Evolutionary conservation across 192 early-diverging fungal species (phyloP).

Genomic region (Entomortierella lignicola): DNA sequence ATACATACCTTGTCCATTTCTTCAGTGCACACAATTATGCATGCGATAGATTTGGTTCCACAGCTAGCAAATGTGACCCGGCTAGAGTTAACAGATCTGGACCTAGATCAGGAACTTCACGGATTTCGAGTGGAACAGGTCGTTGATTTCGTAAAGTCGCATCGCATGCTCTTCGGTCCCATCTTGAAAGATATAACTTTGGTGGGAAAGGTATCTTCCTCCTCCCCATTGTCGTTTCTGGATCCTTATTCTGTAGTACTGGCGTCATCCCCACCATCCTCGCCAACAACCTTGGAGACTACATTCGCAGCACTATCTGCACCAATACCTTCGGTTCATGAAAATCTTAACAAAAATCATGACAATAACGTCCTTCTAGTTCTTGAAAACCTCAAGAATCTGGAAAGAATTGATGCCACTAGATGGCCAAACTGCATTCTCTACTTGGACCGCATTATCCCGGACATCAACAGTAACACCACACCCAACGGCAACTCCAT

Average conservation of each 20-base stretch:
- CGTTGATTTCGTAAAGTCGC: conserved; percentile 38
- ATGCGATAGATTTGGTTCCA: conserved; percentile 18
- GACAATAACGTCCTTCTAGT: conserved; percentile 1
- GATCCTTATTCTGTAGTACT: neutral
- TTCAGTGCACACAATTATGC: conserved; percentile 11
- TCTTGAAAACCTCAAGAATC: conserved; percentile 14
- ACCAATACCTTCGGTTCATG: neutral
- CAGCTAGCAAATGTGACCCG: conserved; percentile 17
- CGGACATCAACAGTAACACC: neutral
- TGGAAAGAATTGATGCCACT: conserved; percentile 28
- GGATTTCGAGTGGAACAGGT: conserved; percentile 18
- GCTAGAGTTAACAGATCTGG: conserved; percentile 40
- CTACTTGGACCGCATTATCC: conserved; percentile 14
- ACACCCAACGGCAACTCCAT: neutral
- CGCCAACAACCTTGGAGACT: neutral
- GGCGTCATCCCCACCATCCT: neutral
- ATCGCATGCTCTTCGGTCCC: conserved; percentile 39
- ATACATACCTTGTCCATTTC: conserved; percentile 34
- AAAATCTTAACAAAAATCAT: neutral
- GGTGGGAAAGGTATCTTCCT: neutral
- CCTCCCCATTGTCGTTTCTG: neutral
- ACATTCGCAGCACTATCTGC: neutral
- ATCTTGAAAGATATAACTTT: conserved; percentile 19
- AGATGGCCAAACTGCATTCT: conserved; percentile 26
- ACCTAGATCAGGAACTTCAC: conserved; percentile 1